phyloP scores from a whole-genome alignment of 1,284 basidiomycete species.

The Acaromyces ingoldii region DNA sequence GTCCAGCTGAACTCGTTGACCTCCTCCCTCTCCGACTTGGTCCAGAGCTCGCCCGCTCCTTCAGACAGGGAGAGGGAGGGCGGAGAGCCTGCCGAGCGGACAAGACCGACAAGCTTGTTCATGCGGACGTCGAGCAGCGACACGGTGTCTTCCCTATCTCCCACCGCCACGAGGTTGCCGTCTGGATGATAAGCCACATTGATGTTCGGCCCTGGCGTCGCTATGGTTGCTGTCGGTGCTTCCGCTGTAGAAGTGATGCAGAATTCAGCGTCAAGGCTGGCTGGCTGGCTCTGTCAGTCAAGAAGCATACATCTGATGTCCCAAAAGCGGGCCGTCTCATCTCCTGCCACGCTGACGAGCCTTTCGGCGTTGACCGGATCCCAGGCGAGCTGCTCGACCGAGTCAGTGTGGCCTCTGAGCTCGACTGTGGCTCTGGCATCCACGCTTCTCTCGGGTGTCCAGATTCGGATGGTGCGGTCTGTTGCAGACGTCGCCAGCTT shows the following conservation, averaged over 20 bases:
- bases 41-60: too few relatives aligned
- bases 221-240: background rate
- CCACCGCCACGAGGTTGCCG: conserved; percentile 35
- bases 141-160: conserved; percentile 41
- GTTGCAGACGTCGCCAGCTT: conserved; percentile 34
- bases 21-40: conserved; percentile 19
- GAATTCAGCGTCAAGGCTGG: background rate
- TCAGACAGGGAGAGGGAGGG: background rate
- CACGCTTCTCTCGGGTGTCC: conserved; percentile 36
- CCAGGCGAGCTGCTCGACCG: conserved; percentile 41
- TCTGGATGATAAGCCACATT: conserved; percentile 39
- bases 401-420: conserved; percentile 36
- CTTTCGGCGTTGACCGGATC: conserved; percentile 36
- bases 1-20: conserved; percentile 44
- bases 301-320: conserved; percentile 20
- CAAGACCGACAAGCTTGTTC: conserved; percentile 18
- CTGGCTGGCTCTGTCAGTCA: background rate
- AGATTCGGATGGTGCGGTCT: conserved; percentile 29
- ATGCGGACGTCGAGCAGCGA: conserved; percentile 26
- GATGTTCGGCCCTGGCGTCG: conserved; percentile 36
- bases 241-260: background rate
- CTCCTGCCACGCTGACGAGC: conserved; percentile 32
- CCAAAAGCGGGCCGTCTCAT: conserved; percentile 43
- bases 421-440: conserved; percentile 40
- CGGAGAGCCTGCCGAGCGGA: conserved; percentile 11